phyloP scores from a whole-genome alignment of 257 asterid genomes.

The Ajuga chamaepitys region DNA sequence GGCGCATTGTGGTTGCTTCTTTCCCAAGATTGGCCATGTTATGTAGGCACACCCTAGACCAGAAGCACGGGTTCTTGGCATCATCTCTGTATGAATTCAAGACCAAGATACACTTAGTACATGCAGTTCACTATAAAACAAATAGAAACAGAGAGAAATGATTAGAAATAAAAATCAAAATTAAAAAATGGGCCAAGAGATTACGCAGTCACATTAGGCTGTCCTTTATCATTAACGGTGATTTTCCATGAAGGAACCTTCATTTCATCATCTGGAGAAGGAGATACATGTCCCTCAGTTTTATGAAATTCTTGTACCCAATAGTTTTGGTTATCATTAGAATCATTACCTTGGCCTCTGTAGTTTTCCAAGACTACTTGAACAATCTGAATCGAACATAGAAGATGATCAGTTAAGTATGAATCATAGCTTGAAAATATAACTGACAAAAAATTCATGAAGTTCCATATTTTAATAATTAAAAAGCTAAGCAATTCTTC shows the following conservation, averaged over 20 bases:
- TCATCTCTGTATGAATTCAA: conserved; percentile 49
- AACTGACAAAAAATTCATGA: not conserved
- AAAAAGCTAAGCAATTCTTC: no score
- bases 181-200: conserved; percentile 18
- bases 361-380: conserved; percentile 91
- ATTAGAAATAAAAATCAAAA: not conserved
- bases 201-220: conserved; percentile 63
- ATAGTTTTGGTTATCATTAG: conserved; percentile 33
- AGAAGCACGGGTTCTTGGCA: conserved; percentile 66
- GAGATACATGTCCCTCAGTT: conserved; percentile 49
- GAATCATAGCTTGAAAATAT: not conserved
- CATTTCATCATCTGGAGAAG: conserved; percentile 34
- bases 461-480: not conserved
- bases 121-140: not conserved
- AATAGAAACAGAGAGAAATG: not conserved
- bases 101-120: conserved; percentile 10
- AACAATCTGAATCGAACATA: conserved; percentile 63
- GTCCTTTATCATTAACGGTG: conserved; percentile 72
- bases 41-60: conserved; percentile 87
- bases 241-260: conserved; percentile 71
- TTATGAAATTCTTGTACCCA: conserved; percentile 65
- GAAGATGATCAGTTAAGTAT: conserved; percentile 1
- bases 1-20: conserved; percentile 96
- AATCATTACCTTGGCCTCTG: conserved; percentile 46
- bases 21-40: conserved; percentile 96